Conservation (phyloP, 352 stramenopile species). For the Phytophthora sojae region DNA sequence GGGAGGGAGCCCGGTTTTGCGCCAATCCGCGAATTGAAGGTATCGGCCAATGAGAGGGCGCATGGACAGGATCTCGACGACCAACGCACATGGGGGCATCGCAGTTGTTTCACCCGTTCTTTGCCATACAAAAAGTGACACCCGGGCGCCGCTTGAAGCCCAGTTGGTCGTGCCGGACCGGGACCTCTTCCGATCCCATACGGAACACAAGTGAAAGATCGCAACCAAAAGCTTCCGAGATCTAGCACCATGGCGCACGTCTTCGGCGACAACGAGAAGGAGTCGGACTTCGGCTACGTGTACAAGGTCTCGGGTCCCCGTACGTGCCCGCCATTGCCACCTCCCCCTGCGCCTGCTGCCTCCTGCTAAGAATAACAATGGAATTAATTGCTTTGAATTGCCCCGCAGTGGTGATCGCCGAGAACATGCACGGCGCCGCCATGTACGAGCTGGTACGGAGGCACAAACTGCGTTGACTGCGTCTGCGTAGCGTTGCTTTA, state of each 20-base stretch:
- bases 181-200: slow-evolving; percentile 19
- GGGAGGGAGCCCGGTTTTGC: not conserved
- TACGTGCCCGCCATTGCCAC: slow-evolving; percentile 49
- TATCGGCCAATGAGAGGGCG: slow-evolving; percentile 4
- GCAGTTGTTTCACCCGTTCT: slow-evolving; percentile 32
- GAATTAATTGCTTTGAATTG: not conserved
- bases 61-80: slow-evolving; percentile 22
- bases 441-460: slow-evolving; percentile 95
- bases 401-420: slow-evolving; percentile 96
- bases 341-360: not conserved
- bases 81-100: slow-evolving; percentile 15
- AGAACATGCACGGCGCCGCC: slow-evolving; percentile 98
- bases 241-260: slow-evolving; percentile 72
- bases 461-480: too few species aligned
- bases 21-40: slow-evolving; percentile 7
- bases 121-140: not conserved
- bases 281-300: slow-evolving; percentile 99
- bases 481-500: not conserved
- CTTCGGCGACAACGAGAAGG: slow-evolving; percentile 88
- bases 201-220: slow-evolving; percentile 57
- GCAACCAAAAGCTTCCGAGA: slow-evolving; percentile 36
- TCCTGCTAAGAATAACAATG: not conserved
- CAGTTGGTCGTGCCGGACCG: slow-evolving; percentile 20
- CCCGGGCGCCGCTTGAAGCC: slow-evolving; percentile 25
- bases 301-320: slow-evolving; percentile 98